Evolutionary conservation across 176 grass and related monocot genomes (phyloP), one percentile per base, ranked within the genome.

Genomic region (Thinopyrum elongatum): DNA sequence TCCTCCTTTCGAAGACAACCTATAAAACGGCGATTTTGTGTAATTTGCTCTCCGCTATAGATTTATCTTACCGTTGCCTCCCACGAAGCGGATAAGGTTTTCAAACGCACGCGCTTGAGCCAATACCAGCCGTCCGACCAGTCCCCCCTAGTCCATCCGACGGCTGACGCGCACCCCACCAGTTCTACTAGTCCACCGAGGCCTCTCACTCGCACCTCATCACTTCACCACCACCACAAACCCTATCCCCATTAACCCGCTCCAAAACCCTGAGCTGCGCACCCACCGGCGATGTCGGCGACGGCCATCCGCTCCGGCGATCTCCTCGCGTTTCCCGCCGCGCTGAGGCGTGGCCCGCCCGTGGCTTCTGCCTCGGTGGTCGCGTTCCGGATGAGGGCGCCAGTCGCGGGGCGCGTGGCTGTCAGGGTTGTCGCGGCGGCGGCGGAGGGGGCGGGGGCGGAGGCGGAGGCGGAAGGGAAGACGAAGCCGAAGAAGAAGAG

Each of bases 281-380:
- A n/a, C 16, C 47, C 69, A 58, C 51, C 62, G 62, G 82, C 81
- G 77, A 91, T 91, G 89, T 91, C 89, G 82, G 75, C 85, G 35
- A 77, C 71, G 35, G 77, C 65, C 29, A 86, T 83, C 86, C 83
- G 80, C 75, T 83, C 76, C 63, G 71, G 84, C 41, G 70, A 76
- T 38, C 21, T 89, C 14, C 70, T 88, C 30, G 53, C 78, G 30
- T 85, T 36, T 17, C 60, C 78, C 70, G 25, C n/a, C 7, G 63
- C 77, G 1, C 77, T 34, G 9, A 57, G 86, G 77, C 66, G 70
- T 34, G 55, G 26, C 49, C 23, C 36, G 0, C 47, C 77, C 17
- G 44, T 51, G 44, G 30, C 71, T 12, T 55, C 59, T 1, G 72
- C 72, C n/a, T 30, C 63, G n/a, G 12, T 16, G 79, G 62, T 71